Percentiles rank a stretch among this genome's conserved stretches.
These are phyloP conservation scores for Euptelea pleiosperma DNA, from an alignment of 164 flowering plant genomes.

Conservation along the genomic window DNA sequence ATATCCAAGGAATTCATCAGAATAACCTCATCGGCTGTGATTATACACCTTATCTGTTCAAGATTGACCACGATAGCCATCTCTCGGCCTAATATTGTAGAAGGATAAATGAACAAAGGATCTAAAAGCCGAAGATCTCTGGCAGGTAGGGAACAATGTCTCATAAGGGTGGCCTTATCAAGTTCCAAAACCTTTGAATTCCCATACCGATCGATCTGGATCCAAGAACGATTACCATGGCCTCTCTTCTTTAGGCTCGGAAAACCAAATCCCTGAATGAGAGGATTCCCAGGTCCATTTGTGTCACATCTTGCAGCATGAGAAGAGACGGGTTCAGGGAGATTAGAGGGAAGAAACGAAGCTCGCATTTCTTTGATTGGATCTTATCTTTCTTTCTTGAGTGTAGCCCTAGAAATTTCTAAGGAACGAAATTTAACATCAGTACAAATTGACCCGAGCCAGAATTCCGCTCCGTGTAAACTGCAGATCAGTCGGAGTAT, in stretches of 20 bases:
- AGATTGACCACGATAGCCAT: constrained; percentile 91
- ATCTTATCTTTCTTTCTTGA: constrained; percentile 2
- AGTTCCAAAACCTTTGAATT: constrained; percentile 57
- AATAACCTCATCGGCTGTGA: constrained; percentile 87
- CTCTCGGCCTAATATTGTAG: constrained; percentile 84
- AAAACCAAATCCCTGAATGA: constrained; percentile 30
- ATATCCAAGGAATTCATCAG: constrained; percentile 88
- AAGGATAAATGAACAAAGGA: constrained; percentile 91
- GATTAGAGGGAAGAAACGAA: constrained; percentile 15
- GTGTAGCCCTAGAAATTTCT: background rate
- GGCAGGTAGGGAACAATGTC: constrained; percentile 76
- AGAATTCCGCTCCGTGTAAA: background rate
- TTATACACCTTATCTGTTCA: constrained; percentile 91
- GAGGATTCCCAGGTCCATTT: constrained; percentile 25
- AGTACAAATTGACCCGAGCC: background rate
- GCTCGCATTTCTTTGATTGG: constrained; percentile 36
- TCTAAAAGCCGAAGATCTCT: constrained; percentile 94
- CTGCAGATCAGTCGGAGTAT: too few species aligned
- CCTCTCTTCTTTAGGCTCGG: constrained; percentile 72
- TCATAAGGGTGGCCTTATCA: constrained; percentile 83
- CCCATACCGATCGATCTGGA: constrained; percentile 71
- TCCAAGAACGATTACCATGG: constrained; percentile 90
- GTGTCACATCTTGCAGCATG: constrained; percentile 24
- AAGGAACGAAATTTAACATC: background rate
- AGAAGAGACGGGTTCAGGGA: constrained; percentile 22